Evolutionary conservation across 805 yeast species (phyloP).

Genomic region (Ogataea wickerhamii): DNA sequence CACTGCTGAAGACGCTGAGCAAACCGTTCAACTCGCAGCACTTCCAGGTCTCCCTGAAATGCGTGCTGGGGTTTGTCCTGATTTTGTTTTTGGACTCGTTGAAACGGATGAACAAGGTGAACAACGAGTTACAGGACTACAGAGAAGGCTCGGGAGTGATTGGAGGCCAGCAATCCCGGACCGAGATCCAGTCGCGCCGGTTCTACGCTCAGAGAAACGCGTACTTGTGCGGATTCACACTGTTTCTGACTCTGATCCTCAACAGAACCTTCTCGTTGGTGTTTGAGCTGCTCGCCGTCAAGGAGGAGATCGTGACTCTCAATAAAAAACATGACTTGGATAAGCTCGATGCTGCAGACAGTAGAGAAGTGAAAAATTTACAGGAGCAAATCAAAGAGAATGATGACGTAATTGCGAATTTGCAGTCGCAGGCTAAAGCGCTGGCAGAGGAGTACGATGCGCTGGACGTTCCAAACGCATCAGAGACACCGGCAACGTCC

Average conservation of each 20-base stretch:
- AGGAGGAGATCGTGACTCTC: constrained; percentile 43
- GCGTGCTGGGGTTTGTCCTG: constrained; percentile 77
- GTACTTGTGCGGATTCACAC: constrained; percentile 92
- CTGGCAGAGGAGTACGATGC: constrained; percentile 61
- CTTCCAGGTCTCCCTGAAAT: constrained; percentile 73
- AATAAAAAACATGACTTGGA: constrained; percentile 11
- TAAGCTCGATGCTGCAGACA: constrained; percentile 28
- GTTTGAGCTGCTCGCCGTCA: constrained; percentile 63
- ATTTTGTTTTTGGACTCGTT: constrained; percentile 85
- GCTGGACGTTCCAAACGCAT: constrained; percentile 6
- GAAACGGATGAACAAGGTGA: constrained; percentile 72
- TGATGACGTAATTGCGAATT: constrained; percentile 58
- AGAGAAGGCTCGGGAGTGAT: constrained; percentile 28
- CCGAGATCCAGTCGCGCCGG: constrained; percentile 85
- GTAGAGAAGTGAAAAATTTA: constrained; percentile 43
- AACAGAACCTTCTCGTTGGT: constrained; percentile 81
- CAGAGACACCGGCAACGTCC: neutral
- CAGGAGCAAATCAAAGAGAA: constrained; percentile 51
- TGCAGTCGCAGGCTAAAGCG: constrained; percentile 70
- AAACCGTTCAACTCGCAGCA: constrained; percentile 69
- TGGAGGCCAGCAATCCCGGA: constrained; percentile 51
- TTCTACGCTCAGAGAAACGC: constrained; percentile 96
- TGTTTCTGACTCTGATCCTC: constrained; percentile 81
- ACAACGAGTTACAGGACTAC: constrained; percentile 49
- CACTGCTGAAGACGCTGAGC: constrained; percentile 57